Percentiles rank a stretch among this genome's conserved stretches.
phyloP scores from a whole-genome alignment of 2,329 filamentous ascomycete species.

The Furcasterigmium furcatum region DNA sequence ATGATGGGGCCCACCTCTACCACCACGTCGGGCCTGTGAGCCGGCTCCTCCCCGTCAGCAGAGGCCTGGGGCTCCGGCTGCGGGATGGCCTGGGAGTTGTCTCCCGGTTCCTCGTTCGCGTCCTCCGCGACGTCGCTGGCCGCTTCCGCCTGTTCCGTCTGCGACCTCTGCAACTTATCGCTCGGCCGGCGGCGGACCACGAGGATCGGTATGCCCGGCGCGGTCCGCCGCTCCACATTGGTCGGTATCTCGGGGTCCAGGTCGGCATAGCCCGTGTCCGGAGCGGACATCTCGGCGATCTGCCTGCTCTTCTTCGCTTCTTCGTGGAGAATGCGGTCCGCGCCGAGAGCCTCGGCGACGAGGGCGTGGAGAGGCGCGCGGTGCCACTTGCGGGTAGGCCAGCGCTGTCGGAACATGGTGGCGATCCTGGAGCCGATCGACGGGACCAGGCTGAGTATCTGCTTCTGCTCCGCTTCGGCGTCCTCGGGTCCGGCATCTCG shows the following conservation, averaged over 20 bases:
- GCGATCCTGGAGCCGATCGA: not conserved
- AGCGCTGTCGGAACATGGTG: not conserved
- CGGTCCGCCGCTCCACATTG: not conserved
- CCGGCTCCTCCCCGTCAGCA: not conserved
- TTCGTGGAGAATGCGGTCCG: conserved; percentile 4
- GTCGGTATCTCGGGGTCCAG: not conserved
- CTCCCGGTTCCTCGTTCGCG: too few species aligned
- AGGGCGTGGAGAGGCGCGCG: conserved; percentile 6
- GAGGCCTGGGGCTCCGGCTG: too few species aligned
- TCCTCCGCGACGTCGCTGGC: too few species aligned
- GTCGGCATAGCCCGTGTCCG: not conserved
- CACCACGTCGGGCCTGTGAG: not conserved
- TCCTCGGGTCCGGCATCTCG: too few species aligned
- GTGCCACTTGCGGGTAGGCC: not conserved
- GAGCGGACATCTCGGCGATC: not conserved
- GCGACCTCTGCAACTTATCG: too few species aligned
- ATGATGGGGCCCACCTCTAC: not conserved
- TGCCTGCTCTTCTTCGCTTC: not conserved
- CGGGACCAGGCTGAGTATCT: not conserved
- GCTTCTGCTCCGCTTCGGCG: too few species aligned
- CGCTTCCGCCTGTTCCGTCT: too few species aligned
- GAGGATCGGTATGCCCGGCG: not conserved
- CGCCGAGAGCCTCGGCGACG: conserved; percentile 2
- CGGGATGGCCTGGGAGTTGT: too few species aligned
- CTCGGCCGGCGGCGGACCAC: not conserved